Base-by-base conservation (phyloP, 108 stramenopile genomes). In the Aureococcus anophagefferens region DNA sequence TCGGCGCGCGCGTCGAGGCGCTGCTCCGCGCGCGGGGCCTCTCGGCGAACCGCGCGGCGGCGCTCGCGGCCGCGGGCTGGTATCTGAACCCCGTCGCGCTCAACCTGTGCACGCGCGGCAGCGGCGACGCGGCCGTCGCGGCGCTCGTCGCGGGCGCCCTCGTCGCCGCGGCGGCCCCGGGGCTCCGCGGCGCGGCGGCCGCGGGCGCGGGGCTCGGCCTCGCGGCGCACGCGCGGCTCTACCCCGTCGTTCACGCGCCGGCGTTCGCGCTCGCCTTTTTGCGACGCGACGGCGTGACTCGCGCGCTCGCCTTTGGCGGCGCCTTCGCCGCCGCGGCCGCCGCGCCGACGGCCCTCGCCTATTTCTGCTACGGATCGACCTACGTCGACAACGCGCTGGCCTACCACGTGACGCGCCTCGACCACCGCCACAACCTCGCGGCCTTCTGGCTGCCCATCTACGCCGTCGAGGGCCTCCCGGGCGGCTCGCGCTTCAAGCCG, bases 371-470 rank as follows among this genome's bases (percentile, higher is more conserved):
- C 74, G 98, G 96, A 14, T 64, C 72, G 32, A 72, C 77, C 36
- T 95, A 89, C 65, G 37, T 95, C 63, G 72, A 93, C 64, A 85
- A 97, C 65, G 93, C 93, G 30, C 72, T 97, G 15, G 70, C 97
- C 29, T 96, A 98, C 75, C 98, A 99, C 76, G 88, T 97, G 72
- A 82, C 82, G 34, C 85, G 98, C 31, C 80, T 94, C 25, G 98
- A 99, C 82, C 94, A 98, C 85, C 84, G 92, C 4, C 92, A 93
- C 79, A 92, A 92, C 83, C 91, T 91, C 71, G 88, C 89, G 34
- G 79, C 83, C 64, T 88, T 88, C 77, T 93, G 86, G 80, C 92
- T 92, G 75, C 76, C 84, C 84, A 95, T 97, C 46, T 99, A 99
- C 73, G 70, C 68, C 32, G 74, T 33, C 11, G 35, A 68, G 36